Evolutionary conservation across 305 asterid genomes (phyloP).

Genomic region (Plantago coronopus): DNA sequence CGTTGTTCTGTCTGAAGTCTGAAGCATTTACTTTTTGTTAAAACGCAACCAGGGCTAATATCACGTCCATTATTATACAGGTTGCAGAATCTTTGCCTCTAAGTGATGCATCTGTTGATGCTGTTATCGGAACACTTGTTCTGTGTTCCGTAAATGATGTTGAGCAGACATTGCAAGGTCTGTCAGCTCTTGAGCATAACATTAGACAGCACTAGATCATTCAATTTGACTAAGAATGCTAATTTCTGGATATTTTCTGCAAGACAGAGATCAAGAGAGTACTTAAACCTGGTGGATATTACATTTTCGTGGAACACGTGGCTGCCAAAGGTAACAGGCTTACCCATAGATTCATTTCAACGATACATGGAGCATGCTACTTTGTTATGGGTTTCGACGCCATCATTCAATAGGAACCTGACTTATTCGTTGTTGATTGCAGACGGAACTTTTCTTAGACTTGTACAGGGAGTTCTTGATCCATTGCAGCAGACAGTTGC

Average conservation of each 20-base stretch:
- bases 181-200: no score
- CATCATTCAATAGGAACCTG: not conserved
- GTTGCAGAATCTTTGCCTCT: constrained; percentile 87
- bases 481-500: constrained; percentile 75
- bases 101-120: constrained; percentile 77
- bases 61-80: constrained; percentile 32
- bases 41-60: not conserved
- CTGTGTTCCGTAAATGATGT: constrained; percentile 81
- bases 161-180: constrained; percentile 67
- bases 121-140: constrained; percentile 81
- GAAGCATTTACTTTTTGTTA: not conserved
- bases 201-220: no score
- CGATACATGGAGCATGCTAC: no score
- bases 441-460: constrained; percentile 70
- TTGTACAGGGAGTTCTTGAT: constrained; percentile 61
- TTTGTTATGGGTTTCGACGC: not conserved
- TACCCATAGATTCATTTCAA: not conserved
- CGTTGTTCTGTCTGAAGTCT: not conserved
- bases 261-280: constrained; percentile 75
- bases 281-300: constrained; percentile 86
- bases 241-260: constrained; percentile 7
- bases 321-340: constrained; percentile 67
- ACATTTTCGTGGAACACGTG: constrained; percentile 81
- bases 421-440: constrained; percentile 17
- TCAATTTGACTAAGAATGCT: not conserved